Evolutionary conservation across 345 rosid genomes (phyloP), one percentile per base, ranked within the genome.

Genomic region (Linum trigynum): DNA sequence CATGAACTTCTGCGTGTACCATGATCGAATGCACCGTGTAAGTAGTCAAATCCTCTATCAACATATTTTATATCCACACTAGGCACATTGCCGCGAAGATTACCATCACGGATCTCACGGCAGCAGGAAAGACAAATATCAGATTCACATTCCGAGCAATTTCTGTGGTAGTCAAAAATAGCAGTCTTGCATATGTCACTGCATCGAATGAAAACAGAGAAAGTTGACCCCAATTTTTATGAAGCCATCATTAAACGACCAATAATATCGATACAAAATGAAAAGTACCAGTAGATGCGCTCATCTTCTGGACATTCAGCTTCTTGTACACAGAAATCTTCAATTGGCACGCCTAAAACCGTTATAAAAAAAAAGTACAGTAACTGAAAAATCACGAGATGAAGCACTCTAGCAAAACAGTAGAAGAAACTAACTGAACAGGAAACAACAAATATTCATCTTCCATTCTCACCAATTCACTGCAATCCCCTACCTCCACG

Each of bases 81-180:
- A 68, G 42, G 61, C 55, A 61, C 70, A 62, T 23, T 70, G 35
- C 50, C 65, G 50, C 68, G 72, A 65, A 62, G 67, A 51, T 71
- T 65, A 69, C 72, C 73, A 36, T 74, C 62, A 67, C 88, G 69
- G 39, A 84, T 69, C 67, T 84, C 88, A 45, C 56, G 45, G 67
- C 84, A 84, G 43, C 88, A 84, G 65, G 82, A 70, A 42, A 84
- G 78, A 59, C 88, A 84, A 32, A 84, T 75, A 76, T 84, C 86
- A 71, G 76, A 81, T 17, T 74, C 68, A 78, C 88, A 84, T 48
- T 63, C 73, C 16, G 78, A 69, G 68, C 85, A 81, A 75, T 76
- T 81, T 68, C 86, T 64, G 40, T 82, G 80, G 71, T 76, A 78
- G 73, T 76, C 72, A 66, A 81, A 78, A 58, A 81, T 81, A 40